Conservation (phyloP, 495 filamentous ascomycete species). For the Hyaloscypha bicolor region DNA sequence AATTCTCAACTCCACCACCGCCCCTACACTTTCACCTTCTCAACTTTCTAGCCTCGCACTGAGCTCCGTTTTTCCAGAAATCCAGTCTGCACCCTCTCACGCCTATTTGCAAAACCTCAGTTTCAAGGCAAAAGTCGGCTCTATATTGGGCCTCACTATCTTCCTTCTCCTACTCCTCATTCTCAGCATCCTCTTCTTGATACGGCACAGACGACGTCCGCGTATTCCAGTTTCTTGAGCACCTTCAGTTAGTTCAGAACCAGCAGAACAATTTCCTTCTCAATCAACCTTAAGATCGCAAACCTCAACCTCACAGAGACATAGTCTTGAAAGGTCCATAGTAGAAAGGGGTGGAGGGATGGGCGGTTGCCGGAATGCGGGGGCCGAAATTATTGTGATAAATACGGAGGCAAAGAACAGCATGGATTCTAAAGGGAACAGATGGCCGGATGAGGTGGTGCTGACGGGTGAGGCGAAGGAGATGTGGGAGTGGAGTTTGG, state of each 20-base stretch:
- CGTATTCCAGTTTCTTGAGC: background rate
- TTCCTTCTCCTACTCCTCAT: background rate
- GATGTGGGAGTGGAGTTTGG: slow-evolving; percentile 13
- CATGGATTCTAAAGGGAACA: background rate
- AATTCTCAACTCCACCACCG: background rate
- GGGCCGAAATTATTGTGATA: background rate
- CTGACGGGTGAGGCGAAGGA: slow-evolving; percentile 13
- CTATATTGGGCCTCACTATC: background rate
- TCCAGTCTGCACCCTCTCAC: background rate
- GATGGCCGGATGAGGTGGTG: slow-evolving; percentile 18
- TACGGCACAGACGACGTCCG: background rate
- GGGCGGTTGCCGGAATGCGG: background rate
- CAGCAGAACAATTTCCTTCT: background rate
- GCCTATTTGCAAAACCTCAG: background rate
- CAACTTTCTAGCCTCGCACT: background rate
- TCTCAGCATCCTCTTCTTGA: background rate
- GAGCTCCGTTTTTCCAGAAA: background rate
- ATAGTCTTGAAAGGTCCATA: background rate
- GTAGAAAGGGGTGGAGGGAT: background rate
- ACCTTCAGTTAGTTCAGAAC: background rate
- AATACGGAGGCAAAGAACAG: background rate
- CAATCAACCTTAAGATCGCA: background rate
- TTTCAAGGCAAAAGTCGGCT: background rate
- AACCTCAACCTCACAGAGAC: background rate
- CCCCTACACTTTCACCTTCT: no score